Evolutionary conservation across 106 monocot genomes (phyloP).

Genomic region (Phalaenopsis equestris): DNA sequence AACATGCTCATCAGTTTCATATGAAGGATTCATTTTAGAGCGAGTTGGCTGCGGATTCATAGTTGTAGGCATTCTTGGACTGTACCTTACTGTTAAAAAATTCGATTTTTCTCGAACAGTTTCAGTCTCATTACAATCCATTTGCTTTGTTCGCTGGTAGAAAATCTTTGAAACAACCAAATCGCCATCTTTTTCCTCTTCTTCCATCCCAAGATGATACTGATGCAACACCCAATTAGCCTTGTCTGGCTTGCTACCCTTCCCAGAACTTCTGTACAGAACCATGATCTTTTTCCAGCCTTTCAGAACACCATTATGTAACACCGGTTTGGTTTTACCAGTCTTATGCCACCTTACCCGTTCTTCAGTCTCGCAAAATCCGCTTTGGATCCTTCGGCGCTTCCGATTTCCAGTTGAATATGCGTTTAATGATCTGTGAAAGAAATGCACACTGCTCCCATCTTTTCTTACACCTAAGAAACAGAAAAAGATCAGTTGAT

Average conservation of each 20-base stretch:
- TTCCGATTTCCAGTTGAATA: slow-evolving; percentile 76
- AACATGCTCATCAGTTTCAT: slow-evolving; percentile 24
- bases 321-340: slow-evolving; percentile 72
- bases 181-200: slow-evolving; percentile 81
- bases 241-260: slow-evolving; percentile 55
- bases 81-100: slow-evolving; percentile 12
- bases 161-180: slow-evolving; percentile 83
- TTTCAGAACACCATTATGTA: slow-evolving; percentile 61
- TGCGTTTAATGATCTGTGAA: slow-evolving; percentile 74
- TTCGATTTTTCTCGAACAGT: slow-evolving; percentile 12
- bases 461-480: slow-evolving; percentile 60
- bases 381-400: slow-evolving; percentile 52
- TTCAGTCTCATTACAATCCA: slow-evolving; percentile 24
- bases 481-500: not conserved
- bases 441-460: slow-evolving; percentile 79
- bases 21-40: slow-evolving; percentile 14
- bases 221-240: slow-evolving; percentile 98
- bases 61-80: slow-evolving; percentile 70
- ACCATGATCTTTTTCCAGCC: slow-evolving; percentile 98
- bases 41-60: slow-evolving; percentile 50
- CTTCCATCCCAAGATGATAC: slow-evolving; percentile 82
- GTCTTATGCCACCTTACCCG: slow-evolving; percentile 94
- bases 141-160: slow-evolving; percentile 43
- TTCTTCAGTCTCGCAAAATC: slow-evolving; percentile 24
- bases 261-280: slow-evolving; percentile 54